Conservation (phyloP, 805 yeast species). For the Yarrowia yakushimensis region DNA sequence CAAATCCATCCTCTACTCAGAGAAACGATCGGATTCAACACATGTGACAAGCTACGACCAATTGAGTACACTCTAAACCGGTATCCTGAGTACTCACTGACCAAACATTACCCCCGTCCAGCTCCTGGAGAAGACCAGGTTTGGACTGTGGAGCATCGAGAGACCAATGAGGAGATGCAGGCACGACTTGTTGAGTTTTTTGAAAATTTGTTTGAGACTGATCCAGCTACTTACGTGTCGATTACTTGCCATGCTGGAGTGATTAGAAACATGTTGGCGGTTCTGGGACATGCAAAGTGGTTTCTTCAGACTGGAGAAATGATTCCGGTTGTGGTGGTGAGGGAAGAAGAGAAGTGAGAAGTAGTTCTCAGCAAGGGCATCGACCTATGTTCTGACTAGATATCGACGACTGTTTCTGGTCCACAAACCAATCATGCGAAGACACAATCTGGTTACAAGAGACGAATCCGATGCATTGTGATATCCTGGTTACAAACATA, state of each 20-base stretch:
- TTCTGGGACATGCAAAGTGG: constrained; percentile 48
- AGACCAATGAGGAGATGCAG: constrained; percentile 42
- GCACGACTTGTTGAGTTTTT: constrained; percentile 49
- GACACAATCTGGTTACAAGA: too few species aligned
- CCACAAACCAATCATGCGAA: too few species aligned
- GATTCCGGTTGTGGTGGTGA: constrained; percentile 49
- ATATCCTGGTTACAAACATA: too few species aligned
- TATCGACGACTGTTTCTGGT: too few species aligned
- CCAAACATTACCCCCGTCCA: background rate
- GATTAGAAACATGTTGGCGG: constrained; percentile 48
- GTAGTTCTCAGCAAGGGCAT: background rate
- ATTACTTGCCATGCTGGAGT: constrained; percentile 54
- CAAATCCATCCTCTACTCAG: constrained; percentile 35
- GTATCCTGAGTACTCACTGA: constrained; percentile 41
- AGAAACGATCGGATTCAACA: constrained; percentile 50
- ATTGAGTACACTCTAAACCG: constrained; percentile 41
- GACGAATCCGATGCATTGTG: too few species aligned
- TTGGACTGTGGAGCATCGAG: constrained; percentile 46
- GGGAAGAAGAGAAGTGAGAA: background rate
- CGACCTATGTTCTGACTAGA: too few species aligned
- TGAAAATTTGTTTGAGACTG: constrained; percentile 41
- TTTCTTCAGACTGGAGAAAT: constrained; percentile 54
- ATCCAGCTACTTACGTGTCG: constrained; percentile 35
- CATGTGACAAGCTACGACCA: constrained; percentile 48
- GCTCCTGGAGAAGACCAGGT: constrained; percentile 46